Evolutionary conservation across 140 eudicot genomes (phyloP).

Genomic region (Stevia rebaudiana): DNA sequence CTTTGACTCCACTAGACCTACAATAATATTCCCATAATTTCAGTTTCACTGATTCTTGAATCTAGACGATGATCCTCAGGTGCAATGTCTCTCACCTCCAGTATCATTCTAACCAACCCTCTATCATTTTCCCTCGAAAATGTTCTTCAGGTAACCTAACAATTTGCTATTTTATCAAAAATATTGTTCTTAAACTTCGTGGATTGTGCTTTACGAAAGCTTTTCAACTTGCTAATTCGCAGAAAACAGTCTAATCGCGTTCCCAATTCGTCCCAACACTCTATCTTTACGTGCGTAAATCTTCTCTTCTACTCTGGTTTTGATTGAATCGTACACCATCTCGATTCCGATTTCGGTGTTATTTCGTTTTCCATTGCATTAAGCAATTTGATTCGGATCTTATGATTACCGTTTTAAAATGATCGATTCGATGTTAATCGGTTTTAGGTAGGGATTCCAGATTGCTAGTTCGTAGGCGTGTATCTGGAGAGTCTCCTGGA

Average conservation of each 20-base stretch:
- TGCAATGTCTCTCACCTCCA: neutral
- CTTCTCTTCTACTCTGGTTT: neutral
- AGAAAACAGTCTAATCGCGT: conserved; percentile 13
- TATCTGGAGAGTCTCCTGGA: conserved; percentile 32
- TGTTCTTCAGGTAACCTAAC: conserved; percentile 23
- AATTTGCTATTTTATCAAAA: neutral
- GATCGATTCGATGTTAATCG: neutral
- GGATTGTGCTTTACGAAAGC: neutral
- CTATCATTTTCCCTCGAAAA: conserved; percentile 4
- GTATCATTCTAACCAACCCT: conserved; percentile 3
- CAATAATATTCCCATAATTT: neutral
- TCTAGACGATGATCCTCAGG: conserved; percentile 17
- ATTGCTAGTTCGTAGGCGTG: conserved; percentile 30
- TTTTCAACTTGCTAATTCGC: neutral
- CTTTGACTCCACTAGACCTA: neutral
- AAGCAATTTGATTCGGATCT: neutral
- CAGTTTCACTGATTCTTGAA: neutral
- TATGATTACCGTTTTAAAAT: neutral
- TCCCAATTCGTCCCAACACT: conserved; percentile 8
- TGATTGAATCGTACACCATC: neutral
- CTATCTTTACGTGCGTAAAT: neutral
- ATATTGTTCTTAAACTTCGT: neutral
- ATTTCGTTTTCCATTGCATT: neutral
- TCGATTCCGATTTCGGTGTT: neutral
- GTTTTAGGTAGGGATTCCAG: conserved; percentile 37